Conservation (phyloP, 495 filamentous ascomycete species). For the Oidiodendron maius region DNA sequence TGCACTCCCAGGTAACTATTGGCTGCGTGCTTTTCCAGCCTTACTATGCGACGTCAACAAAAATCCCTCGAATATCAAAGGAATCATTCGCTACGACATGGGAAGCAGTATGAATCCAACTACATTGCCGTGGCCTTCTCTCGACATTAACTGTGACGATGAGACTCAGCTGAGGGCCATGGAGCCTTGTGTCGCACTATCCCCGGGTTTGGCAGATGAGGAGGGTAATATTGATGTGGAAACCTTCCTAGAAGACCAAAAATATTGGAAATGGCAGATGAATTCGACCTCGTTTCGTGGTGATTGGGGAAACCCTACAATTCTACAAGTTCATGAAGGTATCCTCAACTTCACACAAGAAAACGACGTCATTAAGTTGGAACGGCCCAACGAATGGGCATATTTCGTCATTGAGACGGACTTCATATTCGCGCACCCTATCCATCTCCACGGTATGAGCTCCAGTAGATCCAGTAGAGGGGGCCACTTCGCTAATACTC, state of each 20-base stretch:
- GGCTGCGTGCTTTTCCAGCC: constrained; percentile 40
- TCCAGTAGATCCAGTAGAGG: no score
- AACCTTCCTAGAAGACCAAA: constrained; percentile 17
- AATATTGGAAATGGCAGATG: constrained; percentile 36
- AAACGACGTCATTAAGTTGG: constrained; percentile 37
- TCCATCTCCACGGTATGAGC: constrained; percentile 59
- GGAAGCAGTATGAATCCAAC: constrained; percentile 26
- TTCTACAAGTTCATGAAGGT: constrained; percentile 7
- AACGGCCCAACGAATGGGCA: constrained; percentile 36
- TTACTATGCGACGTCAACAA: constrained; percentile 36
- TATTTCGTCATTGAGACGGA: constrained; percentile 57
- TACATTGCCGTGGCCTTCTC: constrained; percentile 22
- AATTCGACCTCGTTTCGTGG: constrained; percentile 33
- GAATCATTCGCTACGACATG: constrained; percentile 49
- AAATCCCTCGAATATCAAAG: constrained; percentile 43
- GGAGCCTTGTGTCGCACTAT: constrained; percentile 35
- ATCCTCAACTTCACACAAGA: constrained; percentile 6
- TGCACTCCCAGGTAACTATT: constrained; percentile 25
- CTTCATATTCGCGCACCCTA: constrained; percentile 52
- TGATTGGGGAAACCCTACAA: constrained; percentile 34
- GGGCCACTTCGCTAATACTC: constrained; percentile 17
- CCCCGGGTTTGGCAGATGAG: constrained; percentile 16
- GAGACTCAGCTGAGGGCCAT: constrained; percentile 28
- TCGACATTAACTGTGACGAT: constrained; percentile 35
- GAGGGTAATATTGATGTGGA: constrained; percentile 25